Percentiles rank a stretch among this genome's conserved stretches.
These are phyloP conservation scores for Royoungia palumana DNA, from an alignment of 768 basidiomycete species.

Conservation along the genomic window DNA sequence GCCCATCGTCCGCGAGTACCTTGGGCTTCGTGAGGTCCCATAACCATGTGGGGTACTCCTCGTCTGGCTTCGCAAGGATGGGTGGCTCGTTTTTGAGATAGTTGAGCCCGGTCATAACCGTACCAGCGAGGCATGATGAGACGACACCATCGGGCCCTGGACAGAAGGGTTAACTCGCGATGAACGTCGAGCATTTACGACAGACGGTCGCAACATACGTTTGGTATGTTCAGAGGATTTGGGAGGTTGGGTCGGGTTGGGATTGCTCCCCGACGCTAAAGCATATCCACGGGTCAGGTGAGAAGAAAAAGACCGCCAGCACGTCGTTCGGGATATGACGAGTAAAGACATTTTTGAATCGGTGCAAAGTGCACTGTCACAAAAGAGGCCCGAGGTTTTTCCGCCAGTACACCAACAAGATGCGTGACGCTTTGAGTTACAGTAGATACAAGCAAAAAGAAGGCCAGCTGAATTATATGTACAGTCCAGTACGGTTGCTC, in stretches of 20 bases:
- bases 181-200: not conserved
- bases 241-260: not conserved
- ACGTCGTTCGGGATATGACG: constrained; percentile 10
- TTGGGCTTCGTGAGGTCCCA: constrained; percentile 73
- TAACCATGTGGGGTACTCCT: constrained; percentile 85
- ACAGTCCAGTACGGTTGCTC: constrained; percentile 9
- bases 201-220: constrained; percentile 13
- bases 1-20: constrained; percentile 64
- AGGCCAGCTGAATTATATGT: constrained; percentile 7
- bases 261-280: constrained; percentile 4
- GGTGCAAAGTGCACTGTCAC: too few relatives aligned
- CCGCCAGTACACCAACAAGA: not conserved
- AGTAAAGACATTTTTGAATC: constrained; percentile 16
- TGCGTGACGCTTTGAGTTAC: constrained; percentile 4
- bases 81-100: constrained; percentile 81
- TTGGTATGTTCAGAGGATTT: constrained; percentile 10
- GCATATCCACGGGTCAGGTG: constrained; percentile 14
- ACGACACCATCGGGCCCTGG: constrained; percentile 15
- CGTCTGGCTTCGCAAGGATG: constrained; percentile 73
- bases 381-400: too few relatives aligned
- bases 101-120: constrained; percentile 73
- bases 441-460: constrained; percentile 22
- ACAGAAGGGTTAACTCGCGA: not conserved
- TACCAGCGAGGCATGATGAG: constrained; percentile 72
- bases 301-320: constrained; percentile 8